Conservation (phyloP, 768 basidiomycete species). For the Dendrothele bispora region DNA sequence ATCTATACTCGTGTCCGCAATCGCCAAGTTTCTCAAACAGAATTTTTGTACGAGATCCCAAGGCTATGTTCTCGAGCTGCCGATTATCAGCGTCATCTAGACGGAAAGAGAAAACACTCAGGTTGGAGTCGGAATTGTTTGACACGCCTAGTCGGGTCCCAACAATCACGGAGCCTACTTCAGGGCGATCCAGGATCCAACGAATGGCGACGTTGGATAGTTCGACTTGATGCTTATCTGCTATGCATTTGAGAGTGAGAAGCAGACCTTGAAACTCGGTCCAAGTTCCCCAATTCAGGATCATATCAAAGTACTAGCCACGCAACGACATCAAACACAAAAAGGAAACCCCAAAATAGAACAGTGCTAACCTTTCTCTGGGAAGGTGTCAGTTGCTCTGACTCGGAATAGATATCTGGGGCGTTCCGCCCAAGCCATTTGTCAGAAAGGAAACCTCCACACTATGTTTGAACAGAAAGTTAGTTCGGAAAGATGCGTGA, state of each 20-base stretch:
- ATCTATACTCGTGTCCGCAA: slow-evolving; percentile 55
- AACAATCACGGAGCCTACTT: slow-evolving; percentile 60
- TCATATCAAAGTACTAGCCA: slow-evolving; percentile 55
- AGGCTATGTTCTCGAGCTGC: slow-evolving; percentile 47
- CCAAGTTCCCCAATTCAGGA: slow-evolving; percentile 60
- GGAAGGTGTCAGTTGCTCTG: slow-evolving; percentile 51
- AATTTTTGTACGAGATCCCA: slow-evolving; percentile 41
- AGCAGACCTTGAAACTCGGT: slow-evolving; percentile 52
- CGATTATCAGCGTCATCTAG: slow-evolving; percentile 43
- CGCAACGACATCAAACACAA: background rate
- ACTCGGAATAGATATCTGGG: slow-evolving; percentile 48
- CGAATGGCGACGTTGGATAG: slow-evolving; percentile 60
- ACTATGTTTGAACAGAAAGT: slow-evolving; percentile 33
- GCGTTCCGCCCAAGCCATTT: slow-evolving; percentile 48
- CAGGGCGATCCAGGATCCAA: slow-evolving; percentile 57
- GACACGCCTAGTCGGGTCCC: slow-evolving; percentile 56
- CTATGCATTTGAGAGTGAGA: slow-evolving; percentile 42
- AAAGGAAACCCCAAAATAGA: slow-evolving; percentile 1
- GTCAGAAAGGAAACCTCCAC: slow-evolving; percentile 61
- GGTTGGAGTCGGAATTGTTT: slow-evolving; percentile 55
- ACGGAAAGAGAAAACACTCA: slow-evolving; percentile 41
- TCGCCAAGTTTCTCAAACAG: slow-evolving; percentile 43
- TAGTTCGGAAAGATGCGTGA: background rate
- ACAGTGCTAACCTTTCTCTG: slow-evolving; percentile 58
- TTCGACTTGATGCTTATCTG: slow-evolving; percentile 48